phyloP scores from a whole-genome alignment of 2,329 filamentous ascomycete species.

The Colletotrichum sp. region DNA sequence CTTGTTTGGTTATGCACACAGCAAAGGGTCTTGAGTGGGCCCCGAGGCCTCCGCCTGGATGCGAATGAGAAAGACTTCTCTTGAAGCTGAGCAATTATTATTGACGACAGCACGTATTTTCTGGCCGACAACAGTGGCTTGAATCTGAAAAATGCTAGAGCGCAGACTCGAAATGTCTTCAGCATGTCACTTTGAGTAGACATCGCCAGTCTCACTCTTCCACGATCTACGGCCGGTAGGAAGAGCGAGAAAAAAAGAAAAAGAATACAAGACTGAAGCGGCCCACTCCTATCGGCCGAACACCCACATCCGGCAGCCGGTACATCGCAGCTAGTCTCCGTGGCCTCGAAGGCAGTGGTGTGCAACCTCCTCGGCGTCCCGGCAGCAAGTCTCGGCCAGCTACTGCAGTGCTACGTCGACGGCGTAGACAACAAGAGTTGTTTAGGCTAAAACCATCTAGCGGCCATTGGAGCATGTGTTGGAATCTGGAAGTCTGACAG shows the following conservation, averaged over 20 bases:
- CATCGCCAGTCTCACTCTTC: neutral
- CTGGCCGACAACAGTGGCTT: neutral
- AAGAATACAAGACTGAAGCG: neutral
- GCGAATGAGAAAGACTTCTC: neutral
- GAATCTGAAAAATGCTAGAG: neutral
- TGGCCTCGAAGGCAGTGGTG: neutral
- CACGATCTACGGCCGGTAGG: neutral
- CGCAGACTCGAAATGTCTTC: neutral
- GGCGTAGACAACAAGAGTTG: neutral
- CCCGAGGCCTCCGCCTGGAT: neutral
- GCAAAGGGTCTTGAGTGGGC: neutral
- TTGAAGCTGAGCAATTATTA: fast-evolving
- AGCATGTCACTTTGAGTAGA: neutral
- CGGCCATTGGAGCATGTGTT: neutral
- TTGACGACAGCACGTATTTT: neutral
- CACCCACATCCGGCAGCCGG: neutral
- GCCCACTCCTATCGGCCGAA: neutral
- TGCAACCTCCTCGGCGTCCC: neutral
- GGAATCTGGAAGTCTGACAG: neutral
- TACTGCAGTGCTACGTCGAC: neutral
- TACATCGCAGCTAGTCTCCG: neutral
- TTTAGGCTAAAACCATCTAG: neutral
- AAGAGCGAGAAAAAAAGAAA: neutral
- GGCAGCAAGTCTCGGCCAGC: neutral
- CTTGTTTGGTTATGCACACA: fast-evolving